Base-by-base conservation (phyloP, 2,329 filamentous ascomycete species). In the Fusarium sp. region DNA sequence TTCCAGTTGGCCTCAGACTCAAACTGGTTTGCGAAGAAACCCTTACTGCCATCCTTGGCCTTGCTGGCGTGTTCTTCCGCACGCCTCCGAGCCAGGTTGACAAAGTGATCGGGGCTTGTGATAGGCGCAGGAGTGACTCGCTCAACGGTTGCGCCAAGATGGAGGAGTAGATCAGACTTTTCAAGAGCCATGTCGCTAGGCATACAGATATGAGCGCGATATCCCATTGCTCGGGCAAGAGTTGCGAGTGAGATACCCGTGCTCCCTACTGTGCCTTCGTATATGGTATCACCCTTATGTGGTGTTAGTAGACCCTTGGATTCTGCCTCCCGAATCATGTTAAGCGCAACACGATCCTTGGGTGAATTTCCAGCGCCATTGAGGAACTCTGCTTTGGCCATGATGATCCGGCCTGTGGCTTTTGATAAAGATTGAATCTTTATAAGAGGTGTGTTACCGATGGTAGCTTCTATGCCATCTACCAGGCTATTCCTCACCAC, bases 11-110 rank as follows among this genome's bases (percentile, higher is more conserved):
- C 94, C 57, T 90, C 86, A 32, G 93, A 96, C 84, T 99, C 96
- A 80, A 99, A 99, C 81, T 99, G 96, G 82, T 99, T 94, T 2
- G 96, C 95, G 81, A 98, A 99, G 83, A 97, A 95, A 28, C 96
- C 96, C 57, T 89, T 87, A 73, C 94, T 96, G 41, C 86, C 87
- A 76, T 90, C 89, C 9, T 58, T 72, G 3, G 85, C 80, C 14
- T 86, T 84, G 1, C 82, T 84, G 2, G 92, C 93, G 80, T 98
- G 95, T 75, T 94, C 91, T 58, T 83, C 82, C 0, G 96, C 96
- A 57, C 94, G 90, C 28, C 89, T 87, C 32, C 94, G 89, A 13
- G 96, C 96, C 9, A 95, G 89, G 84, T 99, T 98, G 80, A 99
- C 96, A 80, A 97, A 99, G 83, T 99, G 97, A 61, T 91, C 90